These are phyloP conservation scores for Camellia oleifera DNA, from an alignment of 179 eudicot genomes.

Conservation along the genomic window DNA sequence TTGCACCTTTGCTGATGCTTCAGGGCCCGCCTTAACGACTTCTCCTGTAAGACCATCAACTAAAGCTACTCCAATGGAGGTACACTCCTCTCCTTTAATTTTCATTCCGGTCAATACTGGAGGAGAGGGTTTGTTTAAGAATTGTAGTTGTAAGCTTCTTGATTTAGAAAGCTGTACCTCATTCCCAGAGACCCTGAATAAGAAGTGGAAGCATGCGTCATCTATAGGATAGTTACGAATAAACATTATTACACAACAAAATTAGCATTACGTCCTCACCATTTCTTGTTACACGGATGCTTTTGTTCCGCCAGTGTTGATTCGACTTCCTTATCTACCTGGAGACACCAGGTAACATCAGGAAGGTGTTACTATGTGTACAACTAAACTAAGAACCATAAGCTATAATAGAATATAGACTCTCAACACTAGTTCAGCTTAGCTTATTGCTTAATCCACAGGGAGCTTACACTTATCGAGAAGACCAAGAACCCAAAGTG, in stretches of 20 bases:
- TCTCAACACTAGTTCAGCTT: neutral
- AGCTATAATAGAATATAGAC: neutral
- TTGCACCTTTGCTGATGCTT: slow-evolving; percentile 71
- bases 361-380: neutral
- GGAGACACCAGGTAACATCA: neutral
- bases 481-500: no score
- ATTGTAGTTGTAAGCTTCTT: no score
- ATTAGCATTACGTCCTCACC: neutral
- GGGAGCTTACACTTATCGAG: neutral
- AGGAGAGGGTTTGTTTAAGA: no score
- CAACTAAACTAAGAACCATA: neutral
- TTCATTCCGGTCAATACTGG: no score
- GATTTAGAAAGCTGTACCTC: no score
- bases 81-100: no score
- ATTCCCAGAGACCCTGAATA: no score
- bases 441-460: slow-evolving; percentile 3
- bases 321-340: slow-evolving; percentile 1
- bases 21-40: slow-evolving; percentile 48
- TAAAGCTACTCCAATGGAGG: slow-evolving; percentile 51
- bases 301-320: neutral
- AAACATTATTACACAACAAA: neutral
- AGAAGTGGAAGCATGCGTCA: neutral
- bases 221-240: neutral
- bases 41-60: slow-evolving; percentile 46
- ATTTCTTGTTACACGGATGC: neutral